These are phyloP conservation scores for Sphaerostilbella broomeana DNA, from an alignment of 2,329 filamentous ascomycete species.

Conservation along the genomic window DNA sequence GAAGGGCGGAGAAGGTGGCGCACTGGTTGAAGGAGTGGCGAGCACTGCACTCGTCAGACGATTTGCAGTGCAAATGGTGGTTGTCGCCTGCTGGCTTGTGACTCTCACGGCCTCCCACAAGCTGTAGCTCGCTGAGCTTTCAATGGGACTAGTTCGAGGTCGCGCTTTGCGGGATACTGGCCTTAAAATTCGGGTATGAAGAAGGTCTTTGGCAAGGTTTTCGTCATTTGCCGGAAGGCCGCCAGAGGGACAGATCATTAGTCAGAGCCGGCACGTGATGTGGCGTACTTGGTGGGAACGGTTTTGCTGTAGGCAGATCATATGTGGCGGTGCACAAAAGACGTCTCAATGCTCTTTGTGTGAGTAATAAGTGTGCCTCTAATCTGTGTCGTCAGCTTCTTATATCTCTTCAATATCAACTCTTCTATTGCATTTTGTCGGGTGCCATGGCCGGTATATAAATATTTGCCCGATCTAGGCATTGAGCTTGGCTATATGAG, in stretches of 20 bases:
- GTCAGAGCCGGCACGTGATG: conserved; percentile 27
- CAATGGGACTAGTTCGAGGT: conserved; percentile 15
- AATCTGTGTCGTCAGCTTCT: no score
- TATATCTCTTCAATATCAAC: no score
- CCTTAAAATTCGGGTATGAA: conserved; percentile 24
- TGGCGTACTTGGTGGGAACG: conserved; percentile 2
- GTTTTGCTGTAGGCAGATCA: background rate
- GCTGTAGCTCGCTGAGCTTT: conserved; percentile 13
- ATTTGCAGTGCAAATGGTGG: conserved; percentile 1
- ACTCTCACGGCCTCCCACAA: conserved; percentile 8
- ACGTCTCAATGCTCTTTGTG: no score
- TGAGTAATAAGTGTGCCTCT: no score
- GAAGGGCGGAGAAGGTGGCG: conserved; percentile 4
- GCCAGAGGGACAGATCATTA: conserved; percentile 18
- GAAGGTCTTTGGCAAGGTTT: conserved; percentile 16
- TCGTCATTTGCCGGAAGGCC: conserved; percentile 10
- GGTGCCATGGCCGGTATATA: no score
- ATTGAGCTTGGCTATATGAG: background rate
- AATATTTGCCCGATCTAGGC: conserved; percentile 6
- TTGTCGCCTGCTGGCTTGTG: conserved; percentile 8
- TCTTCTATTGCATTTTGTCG: no score
- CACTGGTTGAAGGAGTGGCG: conserved; percentile 2
- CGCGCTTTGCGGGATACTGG: conserved; percentile 16
- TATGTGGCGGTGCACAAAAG: conserved; percentile 4
- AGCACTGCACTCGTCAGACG: conserved; percentile 1